phyloP scores from a whole-genome alignment of 148 eudicot species.

The Vaccinium vitisidaea region DNA sequence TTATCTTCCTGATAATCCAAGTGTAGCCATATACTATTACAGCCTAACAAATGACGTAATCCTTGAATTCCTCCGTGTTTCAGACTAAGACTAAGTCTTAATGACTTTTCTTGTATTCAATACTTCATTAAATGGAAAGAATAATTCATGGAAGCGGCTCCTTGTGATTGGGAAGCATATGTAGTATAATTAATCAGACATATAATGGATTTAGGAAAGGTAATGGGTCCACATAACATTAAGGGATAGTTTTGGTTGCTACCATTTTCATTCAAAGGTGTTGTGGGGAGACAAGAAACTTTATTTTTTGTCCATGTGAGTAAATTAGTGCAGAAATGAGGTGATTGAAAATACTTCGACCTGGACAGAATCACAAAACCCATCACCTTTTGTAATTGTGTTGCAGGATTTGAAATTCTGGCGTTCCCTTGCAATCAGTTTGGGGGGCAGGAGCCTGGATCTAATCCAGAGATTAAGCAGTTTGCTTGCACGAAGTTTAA shows the following conservation, averaged over 20 bases:
- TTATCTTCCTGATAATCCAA: not conserved
- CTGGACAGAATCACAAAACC: not conserved
- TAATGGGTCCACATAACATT: not conserved
- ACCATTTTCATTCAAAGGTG: not conserved
- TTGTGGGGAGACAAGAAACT: not conserved
- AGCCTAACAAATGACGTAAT: not conserved
- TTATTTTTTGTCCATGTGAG: not conserved
- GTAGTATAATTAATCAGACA: not conserved
- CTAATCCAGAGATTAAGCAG: slow-evolving; percentile 80
- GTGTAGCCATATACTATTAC: not conserved
- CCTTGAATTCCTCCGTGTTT: not conserved
- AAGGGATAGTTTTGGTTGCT: not conserved
- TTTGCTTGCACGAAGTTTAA: slow-evolving; percentile 86
- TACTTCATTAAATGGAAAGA: not conserved
- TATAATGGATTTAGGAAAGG: not conserved
- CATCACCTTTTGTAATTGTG: not conserved
- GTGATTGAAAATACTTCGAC: not conserved
- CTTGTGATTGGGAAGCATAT: not conserved
- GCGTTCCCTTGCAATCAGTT: slow-evolving; percentile 99
- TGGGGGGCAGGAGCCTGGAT: slow-evolving; percentile 93
- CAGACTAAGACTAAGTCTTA: not conserved
- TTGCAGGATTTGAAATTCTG: slow-evolving; percentile 81
- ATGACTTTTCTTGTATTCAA: not conserved
- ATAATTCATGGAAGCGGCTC: not conserved
- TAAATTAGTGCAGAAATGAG: not conserved